A percentile compares a stretch with the other conserved stretches of the same genome.
Conservation (phyloP, 768 basidiomycete genomes). For the Rubroboletus satanas region DNA sequence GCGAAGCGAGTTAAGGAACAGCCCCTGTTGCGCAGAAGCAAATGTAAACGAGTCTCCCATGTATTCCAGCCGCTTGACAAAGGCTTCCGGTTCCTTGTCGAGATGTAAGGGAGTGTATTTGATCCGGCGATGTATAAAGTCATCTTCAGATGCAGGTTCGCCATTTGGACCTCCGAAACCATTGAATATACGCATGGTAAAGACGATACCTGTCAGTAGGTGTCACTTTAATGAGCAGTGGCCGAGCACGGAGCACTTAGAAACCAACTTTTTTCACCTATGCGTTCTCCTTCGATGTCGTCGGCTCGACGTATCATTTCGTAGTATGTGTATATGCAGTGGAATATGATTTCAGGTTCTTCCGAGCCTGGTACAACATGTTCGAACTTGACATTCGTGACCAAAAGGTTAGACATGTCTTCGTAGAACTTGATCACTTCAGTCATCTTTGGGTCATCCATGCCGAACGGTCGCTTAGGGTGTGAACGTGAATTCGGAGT, state of each 20-base stretch:
- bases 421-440: slow-evolving; percentile 75
- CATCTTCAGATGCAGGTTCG: slow-evolving; percentile 32
- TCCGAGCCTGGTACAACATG: slow-evolving; percentile 15
- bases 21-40: slow-evolving; percentile 55
- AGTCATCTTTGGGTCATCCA: slow-evolving; percentile 55
- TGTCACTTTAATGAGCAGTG: slow-evolving; percentile 2
- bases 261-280: slow-evolving; percentile 32
- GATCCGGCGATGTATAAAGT: slow-evolving; percentile 31
- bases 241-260: not conserved
- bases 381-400: slow-evolving; percentile 56
- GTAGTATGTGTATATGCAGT: slow-evolving; percentile 65
- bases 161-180: slow-evolving; percentile 32
- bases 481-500: slow-evolving; percentile 37
- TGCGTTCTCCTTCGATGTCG: slow-evolving; percentile 32
- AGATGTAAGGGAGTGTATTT: slow-evolving; percentile 63
- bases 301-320: slow-evolving; percentile 30
- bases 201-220: slow-evolving; percentile 49
- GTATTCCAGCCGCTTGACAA: slow-evolving; percentile 58
- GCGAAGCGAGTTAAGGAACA: slow-evolving; percentile 63
- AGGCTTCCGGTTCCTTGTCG: slow-evolving; percentile 55
- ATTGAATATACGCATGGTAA: slow-evolving; percentile 50
- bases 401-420: slow-evolving; percentile 76
- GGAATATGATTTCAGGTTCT: slow-evolving; percentile 51
- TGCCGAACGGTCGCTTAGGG: slow-evolving; percentile 32
- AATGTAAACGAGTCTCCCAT: slow-evolving; percentile 67